Conservation (phyloP, 306 rosid genomes). For the Dryas alaskensis region DNA sequence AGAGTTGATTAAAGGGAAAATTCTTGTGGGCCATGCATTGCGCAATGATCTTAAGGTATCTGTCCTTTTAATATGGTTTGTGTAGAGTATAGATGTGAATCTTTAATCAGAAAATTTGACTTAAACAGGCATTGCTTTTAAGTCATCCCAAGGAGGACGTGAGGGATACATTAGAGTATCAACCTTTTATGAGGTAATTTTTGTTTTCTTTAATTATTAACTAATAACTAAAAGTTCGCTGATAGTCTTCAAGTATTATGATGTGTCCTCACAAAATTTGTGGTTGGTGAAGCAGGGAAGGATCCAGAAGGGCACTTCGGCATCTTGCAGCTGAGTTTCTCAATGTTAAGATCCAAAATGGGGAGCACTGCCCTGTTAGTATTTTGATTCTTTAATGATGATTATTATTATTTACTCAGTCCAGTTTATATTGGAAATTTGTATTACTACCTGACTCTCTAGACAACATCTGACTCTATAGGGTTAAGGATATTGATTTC, state of each 20-base stretch:
- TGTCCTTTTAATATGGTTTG: not conserved
- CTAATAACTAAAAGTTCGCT: not conserved
- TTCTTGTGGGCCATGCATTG: slow-evolving; percentile 95
- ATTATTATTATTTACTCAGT: not conserved
- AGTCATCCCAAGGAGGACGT: slow-evolving; percentile 84
- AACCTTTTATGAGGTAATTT: slow-evolving; percentile 59
- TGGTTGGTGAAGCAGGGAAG: slow-evolving; percentile 51
- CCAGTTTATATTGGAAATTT: not conserved
- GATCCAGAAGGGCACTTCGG: slow-evolving; percentile 60
- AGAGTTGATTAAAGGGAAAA: slow-evolving; percentile 67
- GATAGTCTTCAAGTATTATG: not conserved
- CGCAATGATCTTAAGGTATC: slow-evolving; percentile 87
- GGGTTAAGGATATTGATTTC: not conserved
- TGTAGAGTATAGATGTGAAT: slow-evolving; percentile 2
- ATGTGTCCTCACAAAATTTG: slow-evolving; percentile 16
- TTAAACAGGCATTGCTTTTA: slow-evolving; percentile 69
- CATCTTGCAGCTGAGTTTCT: slow-evolving; percentile 81
- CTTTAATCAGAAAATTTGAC: slow-evolving; percentile 5
- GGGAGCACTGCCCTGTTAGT: slow-evolving; percentile 97
- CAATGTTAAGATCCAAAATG: slow-evolving; percentile 70
- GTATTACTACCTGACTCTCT: not conserved
- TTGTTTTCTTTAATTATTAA: not conserved
- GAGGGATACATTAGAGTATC: slow-evolving; percentile 80
- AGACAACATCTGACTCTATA: not conserved
- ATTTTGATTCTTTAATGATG: slow-evolving; percentile 18